Conservation (phyloP, 1,284 basidiomycete species). For the Ceratobasidium sp. region DNA sequence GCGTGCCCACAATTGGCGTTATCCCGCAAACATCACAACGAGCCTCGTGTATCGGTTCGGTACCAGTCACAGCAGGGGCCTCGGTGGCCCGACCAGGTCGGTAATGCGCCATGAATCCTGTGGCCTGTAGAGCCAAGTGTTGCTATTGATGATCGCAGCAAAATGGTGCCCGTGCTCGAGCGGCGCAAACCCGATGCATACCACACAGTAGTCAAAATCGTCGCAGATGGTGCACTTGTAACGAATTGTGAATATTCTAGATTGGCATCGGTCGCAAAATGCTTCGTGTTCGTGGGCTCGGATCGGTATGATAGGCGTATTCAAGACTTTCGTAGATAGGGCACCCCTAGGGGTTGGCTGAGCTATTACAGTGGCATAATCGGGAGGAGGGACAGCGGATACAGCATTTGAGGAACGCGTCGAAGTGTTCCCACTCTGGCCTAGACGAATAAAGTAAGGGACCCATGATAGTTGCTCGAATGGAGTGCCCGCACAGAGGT, state of each 20-base stretch:
- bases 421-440: background rate
- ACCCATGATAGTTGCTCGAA: too few relatives aligned
- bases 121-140: background rate
- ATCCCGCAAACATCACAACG: conserved; percentile 11
- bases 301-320: conserved; percentile 5
- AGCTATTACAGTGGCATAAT: background rate
- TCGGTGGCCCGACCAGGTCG: background rate
- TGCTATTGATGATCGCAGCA: conserved; percentile 9
- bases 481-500: too few relatives aligned
- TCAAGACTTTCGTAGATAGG: background rate
- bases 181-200: conserved; percentile 27
- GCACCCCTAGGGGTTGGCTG: background rate
- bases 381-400: background rate
- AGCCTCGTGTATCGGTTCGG: background rate
- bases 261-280: conserved; percentile 20
- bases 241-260: conserved; percentile 16
- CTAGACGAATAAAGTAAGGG: background rate
- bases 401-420: background rate
- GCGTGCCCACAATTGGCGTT: conserved; percentile 2
- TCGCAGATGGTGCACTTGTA: conserved; percentile 19
- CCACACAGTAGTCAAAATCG: conserved; percentile 24
- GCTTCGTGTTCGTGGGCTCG: conserved; percentile 3
- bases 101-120: conserved; percentile 14
- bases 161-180: conserved; percentile 20
- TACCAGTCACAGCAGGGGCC: background rate